Evolutionary conservation across 2,329 filamentous ascomycete species (phyloP), one percentile per base, ranked within the genome.

Genomic region (Phoma sp.): DNA sequence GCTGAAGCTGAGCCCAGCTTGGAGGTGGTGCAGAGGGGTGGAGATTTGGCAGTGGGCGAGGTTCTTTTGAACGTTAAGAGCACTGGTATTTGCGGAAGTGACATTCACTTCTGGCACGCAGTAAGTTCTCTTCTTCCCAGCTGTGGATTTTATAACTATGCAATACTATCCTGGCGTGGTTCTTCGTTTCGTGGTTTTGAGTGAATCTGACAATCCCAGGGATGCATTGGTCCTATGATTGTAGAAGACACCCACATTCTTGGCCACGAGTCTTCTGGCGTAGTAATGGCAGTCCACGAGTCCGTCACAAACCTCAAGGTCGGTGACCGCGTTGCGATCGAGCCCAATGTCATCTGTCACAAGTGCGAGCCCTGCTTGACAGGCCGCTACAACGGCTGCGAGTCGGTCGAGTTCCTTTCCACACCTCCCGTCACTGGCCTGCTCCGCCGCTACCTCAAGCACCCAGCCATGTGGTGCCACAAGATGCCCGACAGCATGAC

Each of bases 51-150:
- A 77, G 83, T 84, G 20, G 93, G 93, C 45, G 90, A 97, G 78
- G 92, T 97, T 42, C 92, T 91, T 21, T 77, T 98, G 59, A 91
- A 91, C 49, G 86, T 98, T 75, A 91, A 93, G 78, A 96, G 91
- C 78, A 97, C 93, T 7, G 95, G 95, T 52, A 98, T 98, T 69
- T 98, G 95, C 82, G 93, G 93, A 86, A 95, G 81, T 56, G 93
- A 97, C 76, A 88, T 98, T 51, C 93, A 98, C 79, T 98, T 98
- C 81, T 98, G 93, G 93, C 91, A 96, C 74, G 89, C 90, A 42
- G 93, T 73, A 69, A 15, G 72, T 53, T 28, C n/a, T 20, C 9
- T 7, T 5, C 33, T 25, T 9, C 9, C 5, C 23, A 25, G n/a
- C n/a, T n/a, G n/a, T n/a, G n/a, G n/a, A n/a, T n/a, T n/a, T n/a